phyloP scores from a whole-genome alignment of 768 basidiomycete genomes.

The Suillus hirtellus region DNA sequence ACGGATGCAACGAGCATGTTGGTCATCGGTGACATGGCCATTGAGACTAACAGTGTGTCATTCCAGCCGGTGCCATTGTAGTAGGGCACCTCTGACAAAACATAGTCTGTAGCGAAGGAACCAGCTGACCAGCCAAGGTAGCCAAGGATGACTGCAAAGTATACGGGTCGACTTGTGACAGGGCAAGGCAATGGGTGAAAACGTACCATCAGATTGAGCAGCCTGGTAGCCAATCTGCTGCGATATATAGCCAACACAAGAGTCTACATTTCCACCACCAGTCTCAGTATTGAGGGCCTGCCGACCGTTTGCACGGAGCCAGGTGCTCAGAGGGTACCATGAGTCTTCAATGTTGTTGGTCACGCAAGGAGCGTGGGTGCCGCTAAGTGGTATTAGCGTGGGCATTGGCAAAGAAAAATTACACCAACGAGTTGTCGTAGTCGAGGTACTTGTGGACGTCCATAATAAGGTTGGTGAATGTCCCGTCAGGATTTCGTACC shows the following conservation, averaged over 20 bases:
- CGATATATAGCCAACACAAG: slow-evolving; percentile 48
- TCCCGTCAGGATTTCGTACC: slow-evolving; percentile 49
- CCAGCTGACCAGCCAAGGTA: slow-evolving; percentile 62
- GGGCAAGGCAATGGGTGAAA: neutral
- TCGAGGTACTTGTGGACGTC: slow-evolving; percentile 69
- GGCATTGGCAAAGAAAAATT: slow-evolving; percentile 16
- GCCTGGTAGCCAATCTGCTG: slow-evolving; percentile 50
- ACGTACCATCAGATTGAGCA: slow-evolving; percentile 48
- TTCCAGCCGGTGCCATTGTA: slow-evolving; percentile 34
- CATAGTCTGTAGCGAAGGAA: slow-evolving; percentile 42
- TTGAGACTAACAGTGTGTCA: slow-evolving; percentile 41
- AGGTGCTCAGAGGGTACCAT: slow-evolving; percentile 48
- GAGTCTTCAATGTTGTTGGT: slow-evolving; percentile 54
- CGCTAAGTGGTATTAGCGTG: slow-evolving; percentile 25
- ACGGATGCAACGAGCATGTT: slow-evolving; percentile 19
- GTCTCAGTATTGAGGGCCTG: slow-evolving; percentile 64
- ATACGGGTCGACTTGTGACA: slow-evolving; percentile 2
- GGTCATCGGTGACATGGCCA: slow-evolving; percentile 24
- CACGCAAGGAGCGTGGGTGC: slow-evolving; percentile 46
- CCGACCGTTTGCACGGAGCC: slow-evolving; percentile 49
- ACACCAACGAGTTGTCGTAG: slow-evolving; percentile 47
- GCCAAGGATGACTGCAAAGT: slow-evolving; percentile 45
- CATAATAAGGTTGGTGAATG: slow-evolving; percentile 48
- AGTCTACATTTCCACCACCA: slow-evolving; percentile 55
- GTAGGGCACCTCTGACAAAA: slow-evolving; percentile 35